Conservation (phyloP, 176 grass and related monocot genomes). For the Panicum miliaceum region DNA sequence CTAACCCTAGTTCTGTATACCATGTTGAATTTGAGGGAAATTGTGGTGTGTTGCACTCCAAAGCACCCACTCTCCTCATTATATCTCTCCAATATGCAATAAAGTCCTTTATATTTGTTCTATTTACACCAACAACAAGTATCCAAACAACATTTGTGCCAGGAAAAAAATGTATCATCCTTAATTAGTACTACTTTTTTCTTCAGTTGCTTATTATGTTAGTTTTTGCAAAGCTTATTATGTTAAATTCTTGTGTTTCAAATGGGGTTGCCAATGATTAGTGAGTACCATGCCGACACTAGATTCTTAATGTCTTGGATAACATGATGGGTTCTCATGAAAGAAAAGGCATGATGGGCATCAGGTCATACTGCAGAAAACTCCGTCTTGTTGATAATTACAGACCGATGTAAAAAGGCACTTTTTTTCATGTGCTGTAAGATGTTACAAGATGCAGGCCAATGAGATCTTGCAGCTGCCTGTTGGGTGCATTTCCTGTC, state of each 20-base stretch:
- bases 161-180: background rate
- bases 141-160: background rate
- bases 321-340: constrained; percentile 24
- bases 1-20: too few species aligned
- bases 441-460: constrained; percentile 37
- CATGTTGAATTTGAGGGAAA: too few species aligned
- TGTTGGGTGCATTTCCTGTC: constrained; percentile 33
- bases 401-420: background rate
- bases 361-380: background rate
- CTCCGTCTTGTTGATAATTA: constrained; percentile 34
- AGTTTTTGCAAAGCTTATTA: background rate
- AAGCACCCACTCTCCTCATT: too few species aligned
- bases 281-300: background rate
- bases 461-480: constrained; percentile 13
- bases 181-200: background rate
- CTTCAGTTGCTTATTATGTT: background rate
- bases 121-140: too few species aligned
- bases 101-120: too few species aligned
- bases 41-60: too few species aligned
- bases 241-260: background rate
- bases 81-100: too few species aligned
- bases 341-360: background rate
- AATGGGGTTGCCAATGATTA: background rate
- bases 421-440: constrained; percentile 26
- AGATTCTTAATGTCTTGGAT: constrained; percentile 22